phyloP scores from a whole-genome alignment of 768 basidiomycete species.

The Zangia roseola region DNA sequence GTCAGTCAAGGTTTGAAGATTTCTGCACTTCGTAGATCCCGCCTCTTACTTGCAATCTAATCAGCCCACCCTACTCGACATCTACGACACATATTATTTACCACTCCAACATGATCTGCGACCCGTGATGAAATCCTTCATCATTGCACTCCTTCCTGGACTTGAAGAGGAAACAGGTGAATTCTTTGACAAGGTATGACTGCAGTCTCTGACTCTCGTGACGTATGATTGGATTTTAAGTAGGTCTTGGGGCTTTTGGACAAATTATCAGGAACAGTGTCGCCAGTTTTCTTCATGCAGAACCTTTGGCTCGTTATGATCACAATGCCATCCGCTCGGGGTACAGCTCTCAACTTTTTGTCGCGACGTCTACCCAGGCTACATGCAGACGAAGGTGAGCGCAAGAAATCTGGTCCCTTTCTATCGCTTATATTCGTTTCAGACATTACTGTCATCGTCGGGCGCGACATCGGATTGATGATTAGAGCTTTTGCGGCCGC shows the following conservation, averaged over 20 bases:
- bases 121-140: constrained; percentile 92
- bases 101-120: constrained; percentile 79
- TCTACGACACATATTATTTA: constrained; percentile 93
- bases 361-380: constrained; percentile 73
- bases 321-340: constrained; percentile 81
- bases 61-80: constrained; percentile 81
- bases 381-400: constrained; percentile 66
- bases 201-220: not conserved
- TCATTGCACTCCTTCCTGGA: constrained; percentile 90
- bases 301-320: constrained; percentile 94
- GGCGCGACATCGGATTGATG: constrained; percentile 89
- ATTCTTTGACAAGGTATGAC: constrained; percentile 83
- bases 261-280: constrained; percentile 78
- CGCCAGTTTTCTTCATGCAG: constrained; percentile 89
- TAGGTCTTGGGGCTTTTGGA: constrained; percentile 82
- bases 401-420: not conserved
- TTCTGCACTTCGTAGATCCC: constrained; percentile 3
- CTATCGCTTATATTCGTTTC: constrained; percentile 6
- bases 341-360: constrained; percentile 86
- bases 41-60: not conserved
- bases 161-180: constrained; percentile 97
- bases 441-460: constrained; percentile 73
- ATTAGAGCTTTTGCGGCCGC: constrained; percentile 89
- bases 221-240: constrained; percentile 11
- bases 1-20: constrained; percentile 75